Evolutionary conservation across 2,329 filamentous ascomycete genomes (phyloP), one percentile per base, ranked within the genome.

Genomic region (Immersiporthe knoxdaviesiana): DNA sequence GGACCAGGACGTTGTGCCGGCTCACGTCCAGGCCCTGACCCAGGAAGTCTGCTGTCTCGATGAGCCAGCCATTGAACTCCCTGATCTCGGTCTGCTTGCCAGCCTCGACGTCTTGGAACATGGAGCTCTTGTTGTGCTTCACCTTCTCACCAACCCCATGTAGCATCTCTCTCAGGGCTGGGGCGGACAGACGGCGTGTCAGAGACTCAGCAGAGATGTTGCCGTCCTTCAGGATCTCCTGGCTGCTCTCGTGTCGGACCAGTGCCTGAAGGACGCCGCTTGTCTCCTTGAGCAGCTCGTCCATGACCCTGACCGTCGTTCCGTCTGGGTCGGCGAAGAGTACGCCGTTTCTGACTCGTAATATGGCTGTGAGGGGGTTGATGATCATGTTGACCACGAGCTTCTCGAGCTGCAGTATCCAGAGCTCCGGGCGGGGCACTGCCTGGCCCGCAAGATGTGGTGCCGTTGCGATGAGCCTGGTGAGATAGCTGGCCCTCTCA

Each of bases 291-390:
- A 97, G 82, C 4, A 97, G 84, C 32, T 87, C 81, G 59, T 91
- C 87, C 76, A 94, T 90, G 6, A 92, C 83, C 35, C 82, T 83
- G 0, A 85, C 84, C 21, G 92, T 76, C 18, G 83, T 79, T 12
- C 78, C 75, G 10, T 75, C 72, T 69, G 84, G 83, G 71, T 89
- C 87, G 72, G 85, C 84, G 21, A 97, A 88, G 0, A 97, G 78
- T 6, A 85, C 84, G n/a, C 94, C 93, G 74, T 97, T 97, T 71
- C 88, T 88, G 76, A 90, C 91, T 66, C 91, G 85, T 67, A 96
- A 83, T 12, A 97, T 80, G 0, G 90, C 91, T 0, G 93, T 96
- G n/a, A 97, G 81, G 0, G 95, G 93, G 76, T 97, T 97, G 74
- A 97, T 88, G 41, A 94, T 83, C 47, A 88, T 85, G 76, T 97